Evolutionary conservation across 352 stramenopile species (phyloP).

Genomic region (Aphanomyces stellatus): DNA sequence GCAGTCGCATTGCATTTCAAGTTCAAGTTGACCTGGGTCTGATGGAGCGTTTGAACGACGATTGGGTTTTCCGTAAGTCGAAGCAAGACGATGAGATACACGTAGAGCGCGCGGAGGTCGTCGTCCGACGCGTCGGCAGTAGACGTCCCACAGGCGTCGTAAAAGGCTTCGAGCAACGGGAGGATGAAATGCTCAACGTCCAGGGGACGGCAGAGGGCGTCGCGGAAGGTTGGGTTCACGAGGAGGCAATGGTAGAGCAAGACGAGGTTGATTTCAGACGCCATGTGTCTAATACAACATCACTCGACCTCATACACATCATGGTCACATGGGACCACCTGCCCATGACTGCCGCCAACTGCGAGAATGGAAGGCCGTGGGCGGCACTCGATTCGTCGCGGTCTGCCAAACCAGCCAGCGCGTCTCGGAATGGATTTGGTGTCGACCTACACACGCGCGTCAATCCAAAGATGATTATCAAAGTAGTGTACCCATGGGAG

Average conservation of each 20-base stretch:
- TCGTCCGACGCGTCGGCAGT: not conserved
- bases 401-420: slow-evolving; percentile 33
- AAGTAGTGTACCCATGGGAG: no score
- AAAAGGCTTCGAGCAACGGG: slow-evolving; percentile 57
- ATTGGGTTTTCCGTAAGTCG: slow-evolving; percentile 50
- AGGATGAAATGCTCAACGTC: slow-evolving; percentile 27
- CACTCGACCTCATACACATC: no score
- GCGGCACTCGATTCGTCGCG: slow-evolving; percentile 20
- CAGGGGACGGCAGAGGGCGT: not conserved
- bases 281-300: slow-evolving; percentile 25
- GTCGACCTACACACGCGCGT: not conserved
- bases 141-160: slow-evolving; percentile 24
- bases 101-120: slow-evolving; percentile 58
- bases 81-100: slow-evolving; percentile 61
- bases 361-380: slow-evolving; percentile 30
- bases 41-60: slow-evolving; percentile 59
- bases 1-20: no score
- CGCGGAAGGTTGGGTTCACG: not conserved
- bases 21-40: slow-evolving; percentile 34
- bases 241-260: slow-evolving; percentile 60
- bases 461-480: no score
- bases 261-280: slow-evolving; percentile 44
- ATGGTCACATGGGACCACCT: slow-evolving; percentile 28
- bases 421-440: slow-evolving; percentile 54
- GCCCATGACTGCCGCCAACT: slow-evolving; percentile 45